phyloP scores from a whole-genome alignment of 2,329 filamentous ascomycete species.

The Aureobasidium sp. region DNA sequence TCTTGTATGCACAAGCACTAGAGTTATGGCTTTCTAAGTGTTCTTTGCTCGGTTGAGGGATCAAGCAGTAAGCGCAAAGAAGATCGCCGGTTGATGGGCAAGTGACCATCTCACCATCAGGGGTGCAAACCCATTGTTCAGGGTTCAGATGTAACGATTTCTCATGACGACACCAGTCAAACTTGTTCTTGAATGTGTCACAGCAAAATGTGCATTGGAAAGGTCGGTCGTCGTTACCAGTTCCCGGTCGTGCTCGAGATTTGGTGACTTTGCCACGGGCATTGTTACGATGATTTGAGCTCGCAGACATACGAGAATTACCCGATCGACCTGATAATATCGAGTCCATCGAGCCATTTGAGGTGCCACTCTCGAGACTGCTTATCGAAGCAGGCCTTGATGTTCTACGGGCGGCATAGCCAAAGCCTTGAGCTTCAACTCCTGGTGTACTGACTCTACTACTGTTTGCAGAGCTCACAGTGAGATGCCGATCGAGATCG shows the following conservation, averaged over 20 bases:
- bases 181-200: constrained; percentile 48
- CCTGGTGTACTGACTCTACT: constrained; percentile 5
- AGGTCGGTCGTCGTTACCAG: not conserved
- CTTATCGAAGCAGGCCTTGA: constrained; percentile 6
- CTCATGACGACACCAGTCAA: constrained; percentile 58
- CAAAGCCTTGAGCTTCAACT: not conserved
- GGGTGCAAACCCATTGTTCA: constrained; percentile 57
- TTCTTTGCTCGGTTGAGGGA: constrained; percentile 21
- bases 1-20: constrained; percentile 57
- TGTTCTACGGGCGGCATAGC: not conserved
- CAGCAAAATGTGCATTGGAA: constrained; percentile 52
- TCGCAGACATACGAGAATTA: not conserved
- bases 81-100: not conserved
- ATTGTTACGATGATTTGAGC: not conserved
- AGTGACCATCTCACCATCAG: constrained; percentile 40
- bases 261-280: not conserved
- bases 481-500: constrained; percentile 18
- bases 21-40: constrained; percentile 54
- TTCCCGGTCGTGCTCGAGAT: not conserved
- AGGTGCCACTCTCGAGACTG: constrained; percentile 7
- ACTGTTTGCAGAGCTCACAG: not conserved
- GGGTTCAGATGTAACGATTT: constrained; percentile 53
- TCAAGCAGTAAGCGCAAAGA: constrained; percentile 2
- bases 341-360: constrained; percentile 3
- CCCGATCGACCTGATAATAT: constrained; percentile 1